A percentile compares a stretch with the other conserved stretches of the same genome.
phyloP scores from a whole-genome alignment of 495 filamentous ascomycete genomes.

The Podospora anserina region DNA sequence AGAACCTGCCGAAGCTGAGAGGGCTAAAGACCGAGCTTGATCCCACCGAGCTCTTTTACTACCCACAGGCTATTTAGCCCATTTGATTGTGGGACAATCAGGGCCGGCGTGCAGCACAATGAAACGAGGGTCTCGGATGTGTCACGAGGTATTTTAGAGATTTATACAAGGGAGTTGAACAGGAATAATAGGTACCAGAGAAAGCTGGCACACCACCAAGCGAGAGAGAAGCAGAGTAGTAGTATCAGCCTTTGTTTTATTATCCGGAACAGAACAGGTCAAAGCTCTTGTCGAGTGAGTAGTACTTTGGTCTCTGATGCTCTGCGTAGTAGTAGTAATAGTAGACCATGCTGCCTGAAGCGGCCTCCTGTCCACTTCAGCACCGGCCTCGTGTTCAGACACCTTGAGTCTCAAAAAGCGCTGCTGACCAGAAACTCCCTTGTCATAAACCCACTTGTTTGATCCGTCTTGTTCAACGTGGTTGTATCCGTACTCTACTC shows the following conservation, averaged over 20 bases:
- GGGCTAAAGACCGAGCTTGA: slow-evolving; percentile 55
- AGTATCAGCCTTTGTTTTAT: too few relatives aligned
- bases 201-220: too few relatives aligned
- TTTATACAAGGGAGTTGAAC: too few relatives aligned
- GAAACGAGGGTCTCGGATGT: too few relatives aligned
- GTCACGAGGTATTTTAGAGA: too few relatives aligned
- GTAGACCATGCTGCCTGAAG: slow-evolving; percentile 17
- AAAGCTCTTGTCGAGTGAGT: neutral
- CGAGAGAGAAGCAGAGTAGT: too few relatives aligned
- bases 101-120: too few relatives aligned
- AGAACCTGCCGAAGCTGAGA: slow-evolving; percentile 50
- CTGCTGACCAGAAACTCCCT: slow-evolving; percentile 27
- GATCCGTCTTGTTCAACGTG: slow-evolving; percentile 29
- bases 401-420: slow-evolving; percentile 33
- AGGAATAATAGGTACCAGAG: too few relatives aligned
- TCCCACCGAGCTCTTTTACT: slow-evolving; percentile 59
- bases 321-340: too few relatives aligned
- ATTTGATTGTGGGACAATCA: slow-evolving; percentile 8
- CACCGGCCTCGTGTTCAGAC: slow-evolving; percentile 19
- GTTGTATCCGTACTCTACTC: slow-evolving; percentile 35
- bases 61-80: slow-evolving; percentile 55
- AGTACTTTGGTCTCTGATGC: too few relatives aligned
- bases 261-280: too few relatives aligned
- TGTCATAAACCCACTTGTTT: slow-evolving; percentile 38
- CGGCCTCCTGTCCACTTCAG: slow-evolving; percentile 25